These are phyloP conservation scores for Gamsiella multidivaricata DNA, from an alignment of 192 early-diverging fungal genomes.

Conservation along the genomic window DNA sequence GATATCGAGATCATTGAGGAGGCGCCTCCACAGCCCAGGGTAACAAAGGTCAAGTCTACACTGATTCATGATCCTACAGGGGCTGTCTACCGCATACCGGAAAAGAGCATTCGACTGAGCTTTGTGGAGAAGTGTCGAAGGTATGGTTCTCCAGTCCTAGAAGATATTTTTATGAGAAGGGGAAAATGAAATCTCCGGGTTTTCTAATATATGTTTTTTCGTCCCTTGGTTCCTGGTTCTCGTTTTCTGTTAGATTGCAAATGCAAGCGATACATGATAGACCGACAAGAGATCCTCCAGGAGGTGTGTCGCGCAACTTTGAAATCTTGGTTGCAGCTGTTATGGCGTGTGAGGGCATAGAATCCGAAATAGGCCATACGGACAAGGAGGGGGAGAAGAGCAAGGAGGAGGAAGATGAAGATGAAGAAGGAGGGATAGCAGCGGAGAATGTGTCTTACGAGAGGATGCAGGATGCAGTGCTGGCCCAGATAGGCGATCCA, in stretches of 20 bases:
- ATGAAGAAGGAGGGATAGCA: not conserved
- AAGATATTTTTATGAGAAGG: no score
- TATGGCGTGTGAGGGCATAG: slow-evolving; percentile 6
- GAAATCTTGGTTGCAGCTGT: slow-evolving; percentile 8
- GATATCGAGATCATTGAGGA: slow-evolving; percentile 52
- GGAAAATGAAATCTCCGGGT: no score
- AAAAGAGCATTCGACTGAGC: slow-evolving; percentile 33
- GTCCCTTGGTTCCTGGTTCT: not conserved
- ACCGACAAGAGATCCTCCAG: not conserved
- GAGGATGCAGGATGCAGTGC: slow-evolving; percentile 7
- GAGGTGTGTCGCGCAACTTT: not conserved
- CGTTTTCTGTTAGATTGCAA: not conserved
- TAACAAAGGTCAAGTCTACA: not conserved
- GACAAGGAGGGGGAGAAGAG: no score
- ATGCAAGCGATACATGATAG: not conserved
- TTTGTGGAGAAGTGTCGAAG: slow-evolving; percentile 34
- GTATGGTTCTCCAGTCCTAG: slow-evolving; percentile 43
- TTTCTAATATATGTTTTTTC: no score
- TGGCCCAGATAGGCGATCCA: not conserved
- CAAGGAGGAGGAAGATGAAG: not conserved
- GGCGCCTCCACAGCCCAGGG: not conserved
- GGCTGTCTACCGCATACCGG: slow-evolving; percentile 45
- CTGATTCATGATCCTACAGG: slow-evolving; percentile 6
- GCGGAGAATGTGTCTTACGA: not conserved
- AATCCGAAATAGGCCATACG: no score